Base-by-base conservation (phyloP, 108 stramenopile genomes). In the Heterococcus sp. region DNA sequence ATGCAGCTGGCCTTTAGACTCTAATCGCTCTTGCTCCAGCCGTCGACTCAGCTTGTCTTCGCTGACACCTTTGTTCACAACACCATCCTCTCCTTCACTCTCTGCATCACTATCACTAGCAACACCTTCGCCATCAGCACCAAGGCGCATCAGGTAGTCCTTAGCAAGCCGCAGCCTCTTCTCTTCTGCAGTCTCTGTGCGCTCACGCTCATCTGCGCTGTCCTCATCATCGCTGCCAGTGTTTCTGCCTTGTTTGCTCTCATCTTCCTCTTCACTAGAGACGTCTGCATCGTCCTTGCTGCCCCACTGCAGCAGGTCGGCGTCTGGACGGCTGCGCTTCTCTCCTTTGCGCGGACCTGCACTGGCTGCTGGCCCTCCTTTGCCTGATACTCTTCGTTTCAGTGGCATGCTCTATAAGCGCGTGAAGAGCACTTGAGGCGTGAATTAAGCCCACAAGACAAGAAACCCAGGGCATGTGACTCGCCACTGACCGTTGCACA, bases 131-230 rank as follows among this genome's bases (percentile, higher is more conserved):
- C 26, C 69, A 1, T 14, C 37, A 2, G 37, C 70, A n/a, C 67
- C 63, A 1, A 89, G 46, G 37, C 75, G 86, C 28, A 34, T 39
- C 36, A 90, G 84, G 28, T 88, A 88, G 40, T 89, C 66, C 78
- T 75, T 37, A 11, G 90, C 90, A 38, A 90, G 68, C 8, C 90
- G 86, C 32, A 87, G 65, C 14, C 90, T 82, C 64, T 87, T 89
- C 58, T 89, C 86, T 31, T 86, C 90, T 0, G 86, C 75, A 1
- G 89, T 87, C 74, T 89, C 89, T 29, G 33, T 37, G n/a, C 84
- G 85, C 67, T 82, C 79, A 32, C 35, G 65, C 46, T 87, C 85
- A 1, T 68, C 74, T 85, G 86, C 28, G 64, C 67, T 21, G 75
- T 87, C 37, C n/a, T n/a, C n/a, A 81, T 86, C 72, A 84, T 87